Percentiles rank a stretch among this genome's conserved stretches.
Evolutionary conservation across 495 filamentous ascomycete genomes (phyloP).

Genomic region (Neurospora cerealis): DNA sequence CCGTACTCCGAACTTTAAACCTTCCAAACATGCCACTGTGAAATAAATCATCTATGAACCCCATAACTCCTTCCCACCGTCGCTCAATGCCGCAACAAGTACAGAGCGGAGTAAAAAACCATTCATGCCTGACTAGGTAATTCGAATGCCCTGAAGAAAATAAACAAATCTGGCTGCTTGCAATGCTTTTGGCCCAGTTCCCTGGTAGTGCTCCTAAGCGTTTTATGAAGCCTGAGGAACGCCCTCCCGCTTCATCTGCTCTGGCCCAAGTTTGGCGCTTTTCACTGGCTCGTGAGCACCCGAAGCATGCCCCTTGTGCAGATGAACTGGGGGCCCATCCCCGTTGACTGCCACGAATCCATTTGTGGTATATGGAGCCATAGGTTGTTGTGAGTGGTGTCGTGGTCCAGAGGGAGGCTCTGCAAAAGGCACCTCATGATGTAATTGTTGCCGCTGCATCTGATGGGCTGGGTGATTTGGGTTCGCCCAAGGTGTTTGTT

Average conservation of each 20-base stretch:
- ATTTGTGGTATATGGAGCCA: constrained; percentile 16
- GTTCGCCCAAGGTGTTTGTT: constrained; percentile 81
- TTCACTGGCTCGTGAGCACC: constrained; percentile 13
- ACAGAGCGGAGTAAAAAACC: background rate
- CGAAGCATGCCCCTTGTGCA: constrained; percentile 13
- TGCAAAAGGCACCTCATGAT: constrained; percentile 18
- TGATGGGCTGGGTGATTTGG: constrained; percentile 70
- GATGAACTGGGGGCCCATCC: constrained; percentile 12
- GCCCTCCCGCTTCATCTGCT: constrained; percentile 15
- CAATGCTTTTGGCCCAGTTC: background rate
- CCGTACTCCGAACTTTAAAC: background rate
- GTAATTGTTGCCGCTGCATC: constrained; percentile 30
- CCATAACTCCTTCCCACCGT: background rate
- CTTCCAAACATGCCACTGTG: background rate
- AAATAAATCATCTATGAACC: background rate
- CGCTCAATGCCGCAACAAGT: background rate
- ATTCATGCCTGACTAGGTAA: background rate
- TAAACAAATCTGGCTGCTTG: background rate
- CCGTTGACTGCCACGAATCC: constrained; percentile 14
- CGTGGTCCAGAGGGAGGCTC: constrained; percentile 19
- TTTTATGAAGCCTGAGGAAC: constrained; percentile 18
- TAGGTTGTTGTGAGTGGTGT: constrained; percentile 25
- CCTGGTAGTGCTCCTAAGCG: background rate
- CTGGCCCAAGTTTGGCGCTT: constrained; percentile 10
- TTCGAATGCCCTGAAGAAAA: background rate